Conservation (phyloP, 75 land plant species). For the Cupressus sempervirens region DNA sequence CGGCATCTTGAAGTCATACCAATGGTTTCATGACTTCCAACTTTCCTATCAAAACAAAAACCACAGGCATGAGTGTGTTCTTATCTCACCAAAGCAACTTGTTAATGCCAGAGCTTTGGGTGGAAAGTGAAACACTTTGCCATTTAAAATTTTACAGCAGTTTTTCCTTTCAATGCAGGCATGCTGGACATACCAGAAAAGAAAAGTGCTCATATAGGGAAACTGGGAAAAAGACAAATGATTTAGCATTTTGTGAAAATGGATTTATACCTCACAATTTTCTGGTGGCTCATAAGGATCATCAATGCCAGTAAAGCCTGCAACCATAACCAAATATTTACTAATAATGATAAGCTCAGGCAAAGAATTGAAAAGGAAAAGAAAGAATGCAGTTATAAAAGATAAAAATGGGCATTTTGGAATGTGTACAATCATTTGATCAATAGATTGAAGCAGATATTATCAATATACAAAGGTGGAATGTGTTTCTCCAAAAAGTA, state of each 20-base stretch:
- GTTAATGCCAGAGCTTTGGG: not conserved
- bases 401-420: not conserved
- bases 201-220: not conserved
- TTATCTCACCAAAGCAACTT: not conserved
- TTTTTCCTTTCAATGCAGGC: not conserved
- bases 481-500: not conserved
- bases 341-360: not conserved
- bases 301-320: constrained; percentile 91
- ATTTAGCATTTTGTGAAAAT: not conserved
- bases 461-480: not conserved
- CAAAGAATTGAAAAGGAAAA: not conserved
- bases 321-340: not conserved
- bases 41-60: not conserved
- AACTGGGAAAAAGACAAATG: not conserved
- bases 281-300: constrained; percentile 89
- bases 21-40: not conserved
- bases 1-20: not conserved
- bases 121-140: not conserved
- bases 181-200: not conserved
- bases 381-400: not conserved
- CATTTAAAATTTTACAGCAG: not conserved
- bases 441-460: constrained; percentile 1
- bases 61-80: not conserved
- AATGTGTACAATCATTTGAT: not conserved
- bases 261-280: constrained; percentile 67